A percentile compares a stretch with the other conserved stretches of the same genome.
These are phyloP conservation scores for Besnoitia besnoiti DNA, from an alignment of 169 alveolate genomes.

Conservation along the genomic window DNA sequence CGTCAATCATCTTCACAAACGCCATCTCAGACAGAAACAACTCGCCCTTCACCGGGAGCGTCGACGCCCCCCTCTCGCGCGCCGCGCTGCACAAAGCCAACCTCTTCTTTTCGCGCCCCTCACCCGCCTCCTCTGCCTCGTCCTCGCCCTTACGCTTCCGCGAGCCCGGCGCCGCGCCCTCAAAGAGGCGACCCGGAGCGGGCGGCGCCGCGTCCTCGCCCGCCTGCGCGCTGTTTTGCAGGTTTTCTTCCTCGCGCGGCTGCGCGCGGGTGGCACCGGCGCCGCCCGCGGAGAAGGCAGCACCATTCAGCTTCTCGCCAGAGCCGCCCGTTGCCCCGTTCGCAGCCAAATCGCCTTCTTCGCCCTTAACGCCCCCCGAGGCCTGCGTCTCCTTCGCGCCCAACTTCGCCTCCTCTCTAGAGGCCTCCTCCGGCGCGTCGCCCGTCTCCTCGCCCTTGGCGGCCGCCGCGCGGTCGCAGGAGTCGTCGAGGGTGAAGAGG, in stretches of 20 bases:
- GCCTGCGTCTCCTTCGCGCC: background rate
- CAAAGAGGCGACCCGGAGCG: background rate
- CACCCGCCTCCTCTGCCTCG: background rate
- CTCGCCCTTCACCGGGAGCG: background rate
- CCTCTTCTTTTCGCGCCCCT: background rate
- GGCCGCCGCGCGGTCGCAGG: background rate
- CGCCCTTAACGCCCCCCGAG: background rate
- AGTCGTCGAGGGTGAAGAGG: conserved; percentile 24
- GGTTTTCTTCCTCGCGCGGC: too few species aligned
- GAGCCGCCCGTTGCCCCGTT: background rate
- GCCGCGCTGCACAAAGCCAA: background rate
- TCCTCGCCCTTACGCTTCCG: background rate
- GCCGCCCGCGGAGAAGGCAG: too few species aligned
- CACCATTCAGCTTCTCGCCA: background rate
- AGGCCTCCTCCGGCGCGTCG: background rate
- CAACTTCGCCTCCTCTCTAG: background rate
- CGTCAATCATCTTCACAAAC: conserved; percentile 33
- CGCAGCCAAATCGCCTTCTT: background rate
- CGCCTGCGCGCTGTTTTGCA: too few species aligned
- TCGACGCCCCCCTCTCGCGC: background rate
- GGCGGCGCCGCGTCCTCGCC: too few species aligned
- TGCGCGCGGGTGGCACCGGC: too few species aligned
- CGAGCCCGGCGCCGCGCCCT: background rate
- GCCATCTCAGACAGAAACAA: conserved; percentile 25
- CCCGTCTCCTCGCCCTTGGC: background rate